Conservation (phyloP, 2,329 filamentous ascomycete genomes). For the Claviceps lovelessii region DNA sequence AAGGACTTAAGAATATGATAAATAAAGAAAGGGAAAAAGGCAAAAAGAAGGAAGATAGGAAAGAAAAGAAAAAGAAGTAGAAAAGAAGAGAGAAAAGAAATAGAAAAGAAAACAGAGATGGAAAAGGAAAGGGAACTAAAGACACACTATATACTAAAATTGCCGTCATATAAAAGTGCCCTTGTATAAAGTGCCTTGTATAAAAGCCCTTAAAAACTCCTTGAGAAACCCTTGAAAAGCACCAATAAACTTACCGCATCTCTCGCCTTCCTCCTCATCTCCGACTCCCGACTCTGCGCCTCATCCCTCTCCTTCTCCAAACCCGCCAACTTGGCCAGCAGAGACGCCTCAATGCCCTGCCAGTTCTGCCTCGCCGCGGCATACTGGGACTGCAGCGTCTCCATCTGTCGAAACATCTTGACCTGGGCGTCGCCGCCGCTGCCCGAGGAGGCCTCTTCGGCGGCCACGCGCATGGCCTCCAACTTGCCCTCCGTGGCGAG, state of each 20-base stretch:
- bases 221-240: neutral
- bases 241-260: constrained; percentile 50
- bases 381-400: constrained; percentile 91
- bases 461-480: constrained; percentile 69
- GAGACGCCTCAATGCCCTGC: constrained; percentile 84
- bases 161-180: too few species aligned
- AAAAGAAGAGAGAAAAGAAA: too few species aligned
- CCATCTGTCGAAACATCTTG: constrained; percentile 83
- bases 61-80: too few species aligned
- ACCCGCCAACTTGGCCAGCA: constrained; percentile 60
- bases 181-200: too few species aligned
- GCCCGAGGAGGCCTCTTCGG: constrained; percentile 80
- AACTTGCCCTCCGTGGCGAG: constrained; percentile 74
- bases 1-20: too few species aligned
- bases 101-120: too few species aligned
- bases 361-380: constrained; percentile 90
- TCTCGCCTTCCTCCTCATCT: constrained; percentile 76
- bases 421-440: constrained; percentile 70
- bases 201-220: neutral
- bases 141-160: too few species aligned
- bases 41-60: rapidly evolving
- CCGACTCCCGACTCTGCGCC: constrained; percentile 64
- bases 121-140: too few species aligned
- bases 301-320: constrained; percentile 90
- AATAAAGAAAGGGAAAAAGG: too few species aligned